These are phyloP conservation scores for Cyberlindnera japonica DNA, from an alignment of 805 yeast species.

Conservation along the genomic window DNA sequence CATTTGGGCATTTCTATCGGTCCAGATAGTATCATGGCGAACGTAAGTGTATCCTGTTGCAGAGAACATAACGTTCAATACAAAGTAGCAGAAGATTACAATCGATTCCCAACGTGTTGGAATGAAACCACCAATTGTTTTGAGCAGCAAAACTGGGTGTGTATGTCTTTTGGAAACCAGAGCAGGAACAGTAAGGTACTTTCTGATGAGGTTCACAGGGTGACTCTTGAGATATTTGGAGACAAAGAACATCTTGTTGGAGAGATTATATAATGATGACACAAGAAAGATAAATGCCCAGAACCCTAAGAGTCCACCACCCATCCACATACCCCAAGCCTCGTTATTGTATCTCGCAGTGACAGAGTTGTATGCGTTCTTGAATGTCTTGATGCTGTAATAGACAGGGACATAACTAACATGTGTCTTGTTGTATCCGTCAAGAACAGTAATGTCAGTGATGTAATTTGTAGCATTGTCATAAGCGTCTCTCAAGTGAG, in stretches of 20 bases:
- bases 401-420: slow-evolving; percentile 36
- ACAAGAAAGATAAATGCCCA: slow-evolving; percentile 45
- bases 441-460: slow-evolving; percentile 30
- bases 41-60: slow-evolving; percentile 21
- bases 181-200: slow-evolving; percentile 18
- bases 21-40: slow-evolving; percentile 21
- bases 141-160: slow-evolving; percentile 15
- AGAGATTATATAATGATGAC: slow-evolving; percentile 32
- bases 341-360: slow-evolving; percentile 32
- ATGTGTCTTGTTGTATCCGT: slow-evolving; percentile 34
- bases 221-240: slow-evolving; percentile 15
- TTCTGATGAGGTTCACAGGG: slow-evolving; percentile 17
- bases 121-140: slow-evolving; percentile 20
- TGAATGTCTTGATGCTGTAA: slow-evolving; percentile 27
- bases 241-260: slow-evolving; percentile 17
- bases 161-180: slow-evolving; percentile 19
- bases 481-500: slow-evolving; percentile 34
- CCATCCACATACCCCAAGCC: slow-evolving; percentile 43
- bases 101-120: slow-evolving; percentile 28
- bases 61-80: slow-evolving; percentile 12
- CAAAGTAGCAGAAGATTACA: slow-evolving; percentile 34
- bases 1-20: slow-evolving; percentile 14
- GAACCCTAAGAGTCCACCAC: slow-evolving; percentile 43
- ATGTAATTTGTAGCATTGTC: slow-evolving; percentile 44
- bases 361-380: slow-evolving; percentile 25